Evolutionary conservation across 768 basidiomycete genomes (phyloP).

Genomic region (Tylopilus rubrobrunneus): DNA sequence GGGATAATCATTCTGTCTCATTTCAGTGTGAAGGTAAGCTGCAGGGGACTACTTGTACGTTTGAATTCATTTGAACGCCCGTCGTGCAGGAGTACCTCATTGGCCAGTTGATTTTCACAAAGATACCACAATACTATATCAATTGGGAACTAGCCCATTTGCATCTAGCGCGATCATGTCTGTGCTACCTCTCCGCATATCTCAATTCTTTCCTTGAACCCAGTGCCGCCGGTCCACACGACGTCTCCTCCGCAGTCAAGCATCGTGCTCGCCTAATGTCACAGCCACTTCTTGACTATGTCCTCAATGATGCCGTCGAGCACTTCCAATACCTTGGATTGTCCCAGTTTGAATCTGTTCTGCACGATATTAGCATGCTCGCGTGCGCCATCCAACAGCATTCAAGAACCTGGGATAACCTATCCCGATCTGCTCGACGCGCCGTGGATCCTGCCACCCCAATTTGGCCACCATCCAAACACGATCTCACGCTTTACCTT

Average conservation of each 20-base stretch:
- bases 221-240: too few relatives aligned
- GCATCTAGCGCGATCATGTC: not conserved
- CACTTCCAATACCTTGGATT: not conserved
- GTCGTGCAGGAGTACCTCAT: not conserved
- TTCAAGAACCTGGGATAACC: not conserved
- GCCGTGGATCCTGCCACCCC: too few relatives aligned
- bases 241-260: not conserved
- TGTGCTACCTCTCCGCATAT: conserved; percentile 3
- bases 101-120: not conserved
- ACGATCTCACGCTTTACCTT: too few relatives aligned
- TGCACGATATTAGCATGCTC: not conserved
- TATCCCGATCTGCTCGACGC: not conserved
- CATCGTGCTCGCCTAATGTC: too few relatives aligned
- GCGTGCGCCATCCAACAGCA: not conserved
- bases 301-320: not conserved
- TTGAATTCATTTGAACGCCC: not conserved
- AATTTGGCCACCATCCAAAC: too few relatives aligned
- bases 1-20: conserved; percentile 1
- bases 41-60: too few relatives aligned
- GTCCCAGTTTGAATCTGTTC: not conserved
- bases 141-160: not conserved
- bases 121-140: not conserved
- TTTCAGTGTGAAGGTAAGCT: conserved; percentile 1
- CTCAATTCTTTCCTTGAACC: too few relatives aligned
- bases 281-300: not conserved